These are phyloP conservation scores for Pythium dissimile DNA, from an alignment of 352 stramenopile species.

Conservation along the genomic window DNA sequence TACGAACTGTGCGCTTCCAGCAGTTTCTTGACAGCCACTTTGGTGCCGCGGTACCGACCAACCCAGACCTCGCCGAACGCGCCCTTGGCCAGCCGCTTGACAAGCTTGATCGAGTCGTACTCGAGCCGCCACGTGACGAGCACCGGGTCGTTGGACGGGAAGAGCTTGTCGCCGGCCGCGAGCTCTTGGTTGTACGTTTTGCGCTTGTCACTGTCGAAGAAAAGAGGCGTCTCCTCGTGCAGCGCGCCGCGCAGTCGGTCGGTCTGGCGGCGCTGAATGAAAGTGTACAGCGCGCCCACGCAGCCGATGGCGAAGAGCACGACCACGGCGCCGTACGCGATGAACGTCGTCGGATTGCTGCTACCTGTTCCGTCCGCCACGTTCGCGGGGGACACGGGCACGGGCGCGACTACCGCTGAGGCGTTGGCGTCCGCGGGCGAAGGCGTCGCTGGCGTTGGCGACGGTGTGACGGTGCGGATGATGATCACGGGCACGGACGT, in stretches of 20 bases:
- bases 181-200: slow-evolving; percentile 57
- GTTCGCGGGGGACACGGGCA: slow-evolving; percentile 6
- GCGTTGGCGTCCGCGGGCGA: not conserved
- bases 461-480: slow-evolving; percentile 26
- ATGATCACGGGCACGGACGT: slow-evolving; percentile 25
- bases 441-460: slow-evolving; percentile 4
- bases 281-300: slow-evolving; percentile 39
- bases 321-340: slow-evolving; percentile 39
- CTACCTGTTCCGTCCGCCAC: not conserved
- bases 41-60: slow-evolving; percentile 51
- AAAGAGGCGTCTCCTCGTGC: slow-evolving; percentile 69
- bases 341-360: slow-evolving; percentile 42
- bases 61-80: slow-evolving; percentile 75
- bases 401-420: not conserved
- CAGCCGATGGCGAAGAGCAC: slow-evolving; percentile 40
- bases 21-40: slow-evolving; percentile 60
- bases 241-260: slow-evolving; percentile 42
- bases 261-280: slow-evolving; percentile 31
- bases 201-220: slow-evolving; percentile 66
- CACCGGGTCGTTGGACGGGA: slow-evolving; percentile 66
- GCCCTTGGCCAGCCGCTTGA: slow-evolving; percentile 61
- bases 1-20: slow-evolving; percentile 38
- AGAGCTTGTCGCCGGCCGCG: slow-evolving; percentile 52
- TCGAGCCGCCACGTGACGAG: slow-evolving; percentile 70
- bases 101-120: slow-evolving; percentile 61